These are phyloP conservation scores for Scheffersomyces quercinus DNA, from an alignment of 1,139 yeast species.

Conservation along the genomic window DNA sequence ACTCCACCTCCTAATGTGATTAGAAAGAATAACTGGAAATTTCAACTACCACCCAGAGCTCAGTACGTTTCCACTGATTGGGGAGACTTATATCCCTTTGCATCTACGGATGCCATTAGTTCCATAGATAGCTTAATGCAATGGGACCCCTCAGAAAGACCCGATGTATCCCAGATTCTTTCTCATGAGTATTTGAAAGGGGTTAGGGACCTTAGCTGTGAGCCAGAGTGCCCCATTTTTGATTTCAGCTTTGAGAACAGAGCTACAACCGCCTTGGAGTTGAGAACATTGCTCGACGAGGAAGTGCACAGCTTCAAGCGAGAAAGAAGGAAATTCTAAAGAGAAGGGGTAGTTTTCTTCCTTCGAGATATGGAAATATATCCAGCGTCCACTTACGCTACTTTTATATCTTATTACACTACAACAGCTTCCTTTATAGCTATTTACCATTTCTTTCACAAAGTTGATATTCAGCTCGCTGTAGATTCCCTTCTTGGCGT, in stretches of 20 bases:
- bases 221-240: conserved; percentile 51
- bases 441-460: no score
- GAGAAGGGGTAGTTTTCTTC: no score
- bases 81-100: conserved; percentile 58
- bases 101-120: conserved; percentile 47
- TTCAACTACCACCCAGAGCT: conserved; percentile 38
- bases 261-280: conserved; percentile 34
- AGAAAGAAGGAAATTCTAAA: conserved; percentile 6
- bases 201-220: conserved; percentile 52
- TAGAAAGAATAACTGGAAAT: conserved; percentile 29
- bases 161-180: conserved; percentile 51
- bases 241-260: conserved; percentile 62
- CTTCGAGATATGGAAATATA: no score
- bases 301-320: conserved; percentile 41
- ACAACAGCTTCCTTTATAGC: no score
- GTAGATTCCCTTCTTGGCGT: no score
- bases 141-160: conserved; percentile 59
- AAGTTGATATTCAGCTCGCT: no score
- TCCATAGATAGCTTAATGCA: conserved; percentile 52
- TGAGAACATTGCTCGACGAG: conserved; percentile 44
- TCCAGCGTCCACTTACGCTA: no score
- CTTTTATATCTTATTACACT: no score
- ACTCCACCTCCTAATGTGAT: conserved; percentile 51
- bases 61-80: conserved; percentile 44
- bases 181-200: conserved; percentile 48